Conservation (phyloP, 192 early-diverging fungal genomes). For the Coemansia sp. region DNA sequence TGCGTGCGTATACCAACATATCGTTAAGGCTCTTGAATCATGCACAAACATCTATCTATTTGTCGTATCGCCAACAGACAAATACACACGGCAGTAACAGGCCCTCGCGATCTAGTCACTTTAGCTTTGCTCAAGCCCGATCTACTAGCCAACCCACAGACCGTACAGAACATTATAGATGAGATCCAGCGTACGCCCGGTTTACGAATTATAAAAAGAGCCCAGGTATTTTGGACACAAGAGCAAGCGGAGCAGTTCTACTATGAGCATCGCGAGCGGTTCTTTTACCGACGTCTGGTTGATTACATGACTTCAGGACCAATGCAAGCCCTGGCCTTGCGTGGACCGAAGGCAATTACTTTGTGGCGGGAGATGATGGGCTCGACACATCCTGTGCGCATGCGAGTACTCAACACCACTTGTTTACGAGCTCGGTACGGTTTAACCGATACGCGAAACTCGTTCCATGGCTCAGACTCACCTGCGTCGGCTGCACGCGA, state of each 20-base stretch:
- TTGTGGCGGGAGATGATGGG: slow-evolving; percentile 68
- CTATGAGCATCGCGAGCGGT: slow-evolving; percentile 62
- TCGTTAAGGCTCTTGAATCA: neutral
- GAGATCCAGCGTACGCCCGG: slow-evolving; percentile 37
- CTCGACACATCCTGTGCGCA: slow-evolving; percentile 66
- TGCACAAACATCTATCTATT: neutral
- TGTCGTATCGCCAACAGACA: neutral
- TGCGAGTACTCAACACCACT: slow-evolving; percentile 56
- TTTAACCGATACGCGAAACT: slow-evolving; percentile 73
- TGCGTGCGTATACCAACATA: too few species aligned
- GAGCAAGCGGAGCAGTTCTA: slow-evolving; percentile 65
- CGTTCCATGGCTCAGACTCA: slow-evolving; percentile 76
- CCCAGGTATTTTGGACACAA: slow-evolving; percentile 56
- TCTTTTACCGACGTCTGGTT: slow-evolving; percentile 69
- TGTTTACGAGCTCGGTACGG: slow-evolving; percentile 65
- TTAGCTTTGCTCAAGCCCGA: slow-evolving; percentile 75
- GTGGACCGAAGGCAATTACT: slow-evolving; percentile 57
- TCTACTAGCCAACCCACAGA: slow-evolving; percentile 60
- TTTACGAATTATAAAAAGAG: slow-evolving; percentile 45
- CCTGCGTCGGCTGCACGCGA: slow-evolving; percentile 58
- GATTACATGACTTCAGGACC: slow-evolving; percentile 75
- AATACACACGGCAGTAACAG: neutral
- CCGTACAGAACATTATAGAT: slow-evolving; percentile 39
- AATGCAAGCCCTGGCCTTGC: slow-evolving; percentile 61
- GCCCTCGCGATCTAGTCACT: slow-evolving; percentile 45